Base-by-base conservation (phyloP, 495 filamentous ascomycete species). In the Aspergillus asperescens region DNA sequence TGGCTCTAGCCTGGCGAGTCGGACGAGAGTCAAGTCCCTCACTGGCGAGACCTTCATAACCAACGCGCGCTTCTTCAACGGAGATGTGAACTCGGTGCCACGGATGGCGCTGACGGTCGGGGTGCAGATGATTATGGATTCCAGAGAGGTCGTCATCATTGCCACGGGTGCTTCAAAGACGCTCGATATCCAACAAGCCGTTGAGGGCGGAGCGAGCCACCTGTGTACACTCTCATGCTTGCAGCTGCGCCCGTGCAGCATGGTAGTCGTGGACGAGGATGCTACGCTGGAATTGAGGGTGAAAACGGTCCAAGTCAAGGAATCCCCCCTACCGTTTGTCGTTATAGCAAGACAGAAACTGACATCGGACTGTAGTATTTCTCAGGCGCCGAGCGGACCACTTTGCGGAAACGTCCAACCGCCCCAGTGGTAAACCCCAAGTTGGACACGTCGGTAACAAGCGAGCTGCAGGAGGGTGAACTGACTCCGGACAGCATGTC, bases 81-180 rank as follows among this genome's bases (percentile, higher is more conserved):
- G 25, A 5, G 15, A 46, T 32, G 15, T 46, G 27, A 6, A 19
- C 25, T 9, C n/a, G n/a, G 43, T 46, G 13, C 43, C 43, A 27
- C 43, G 25, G 4, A 46, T 46, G 43, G 43, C 43, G n/a, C 13
- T 46, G 24, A 46, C 43, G 25, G 43, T 46, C 4, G 43, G 43
- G 4, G 43, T 46, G 25, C 43, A 46, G 43, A 46, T 27, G 7
- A 46, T 46, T 12, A 31, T 46, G 43, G 43, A 46, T 31, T 5
- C 43, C 2, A 46, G 25, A n/a, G 43, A 46, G 29, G 43, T 46
- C 2, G n/a, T 46, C 7, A 32, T 46, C 8, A 31, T 46, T 32
- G 43, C 25, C 7, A 46, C 43, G 7, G 43, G 43, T 5, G 24
- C 22, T 31, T 7, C 25, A 1, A 46, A 46, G 7, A 27, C 43